Evolutionary conservation across 805 yeast species (phyloP), one percentile per base, ranked within the genome.

Genomic region (Henningerozyma blattae): DNA sequence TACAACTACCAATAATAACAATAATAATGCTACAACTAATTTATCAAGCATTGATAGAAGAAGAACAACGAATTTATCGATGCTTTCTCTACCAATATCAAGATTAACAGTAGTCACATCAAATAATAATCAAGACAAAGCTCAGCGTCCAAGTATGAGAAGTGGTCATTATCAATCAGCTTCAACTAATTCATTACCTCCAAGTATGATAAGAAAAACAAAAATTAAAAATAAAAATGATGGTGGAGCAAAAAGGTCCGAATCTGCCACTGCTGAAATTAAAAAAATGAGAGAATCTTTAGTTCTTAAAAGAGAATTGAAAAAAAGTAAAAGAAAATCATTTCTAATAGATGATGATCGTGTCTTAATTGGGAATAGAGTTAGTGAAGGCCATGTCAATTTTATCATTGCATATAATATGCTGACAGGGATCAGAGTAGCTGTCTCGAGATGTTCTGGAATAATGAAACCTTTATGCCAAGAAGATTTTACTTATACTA

Each of bases 361-460:
- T 17, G 87, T 77, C 4, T 55, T 77, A 29, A 77, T 82, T 10
- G 94, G 94, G 3, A 80, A 82, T 42, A 77, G 77, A 45, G 87
- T 85, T 27, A 71, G 79, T 41, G 97, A 91, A 57, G 96, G 95
- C 28, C 97, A 91, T 52, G 85, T 75, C 33, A 91, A 87, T 55
- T 91, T 79, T 48, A 83, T 86, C 18, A 76, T 89, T 66, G 98
- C 96, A 1, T 93, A 91, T 57, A 86, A 89, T 56, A 89, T 91
- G 96, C 68, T 93, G 37, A 87, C 97, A 0, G 98, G 99, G 2
- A 91, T 91, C 31, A 69, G 98, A 37, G 94, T 86, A 7, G 87
- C 96, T 0, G 97, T 91, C 0, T 84, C 95, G 3, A 65, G 95
- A 37, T 80, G 94, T 47, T 83, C 95, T 0, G 93, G 94, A 25